phyloP scores from a whole-genome alignment of 805 yeast genomes.

The Cyberlindnera meyerae region DNA sequence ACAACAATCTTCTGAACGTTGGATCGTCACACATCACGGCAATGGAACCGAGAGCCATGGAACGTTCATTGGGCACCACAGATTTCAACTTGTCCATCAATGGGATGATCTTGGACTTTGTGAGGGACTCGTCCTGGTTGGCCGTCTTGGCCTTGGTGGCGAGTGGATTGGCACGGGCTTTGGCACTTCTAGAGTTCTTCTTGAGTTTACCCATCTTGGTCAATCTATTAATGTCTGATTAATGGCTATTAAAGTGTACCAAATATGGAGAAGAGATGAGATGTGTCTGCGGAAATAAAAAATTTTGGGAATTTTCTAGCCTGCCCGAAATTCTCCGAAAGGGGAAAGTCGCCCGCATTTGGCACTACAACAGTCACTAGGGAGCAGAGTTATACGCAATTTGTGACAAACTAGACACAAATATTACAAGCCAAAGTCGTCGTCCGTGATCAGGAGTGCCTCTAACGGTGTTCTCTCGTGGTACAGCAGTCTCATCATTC shows the following conservation, averaged over 20 bases:
- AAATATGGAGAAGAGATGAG: too few species aligned
- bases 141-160: conserved; percentile 29
- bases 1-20: conserved; percentile 51
- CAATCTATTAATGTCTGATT: too few species aligned
- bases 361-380: too few species aligned
- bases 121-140: conserved; percentile 41
- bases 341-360: neutral
- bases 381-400: too few species aligned
- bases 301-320: too few species aligned
- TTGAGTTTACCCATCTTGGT: conserved; percentile 81
- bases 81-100: conserved; percentile 61
- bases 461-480: conserved; percentile 30
- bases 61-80: conserved; percentile 62
- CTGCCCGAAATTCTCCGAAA: neutral
- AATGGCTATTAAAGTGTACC: too few species aligned
- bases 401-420: too few species aligned
- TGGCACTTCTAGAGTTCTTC: conserved; percentile 53
- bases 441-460: conserved; percentile 37
- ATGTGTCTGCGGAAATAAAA: too few species aligned
- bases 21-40: conserved; percentile 67
- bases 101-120: conserved; percentile 59
- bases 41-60: conserved; percentile 73
- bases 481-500: conserved; percentile 31
- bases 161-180: conserved; percentile 33
- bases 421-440: conserved; percentile 44